A percentile compares a stretch with the other conserved stretches of the same genome.
phyloP scores from a whole-genome alignment of 179 eudicot species.

The Silene vulgaris region DNA sequence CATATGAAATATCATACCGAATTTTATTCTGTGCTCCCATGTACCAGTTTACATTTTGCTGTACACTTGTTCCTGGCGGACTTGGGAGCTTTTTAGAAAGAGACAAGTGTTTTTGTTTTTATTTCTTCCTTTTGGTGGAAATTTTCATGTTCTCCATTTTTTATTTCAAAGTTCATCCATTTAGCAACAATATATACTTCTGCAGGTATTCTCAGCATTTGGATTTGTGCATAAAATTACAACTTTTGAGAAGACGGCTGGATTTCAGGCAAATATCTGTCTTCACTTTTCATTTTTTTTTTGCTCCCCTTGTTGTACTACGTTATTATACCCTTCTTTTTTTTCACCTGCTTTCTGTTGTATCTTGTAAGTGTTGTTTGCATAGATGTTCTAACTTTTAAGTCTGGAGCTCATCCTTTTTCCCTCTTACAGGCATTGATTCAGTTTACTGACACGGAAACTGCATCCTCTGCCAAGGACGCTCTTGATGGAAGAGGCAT shows the following conservation, averaged over 20 bases:
- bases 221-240: conserved; percentile 98
- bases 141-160: background rate
- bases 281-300: background rate
- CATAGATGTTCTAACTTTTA: background rate
- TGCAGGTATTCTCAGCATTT: conserved; percentile 96
- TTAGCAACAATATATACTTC: conserved; percentile 9
- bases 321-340: no score
- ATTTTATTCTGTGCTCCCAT: background rate
- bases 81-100: background rate
- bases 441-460: conserved; percentile 87
- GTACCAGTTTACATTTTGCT: background rate
- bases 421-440: conserved; percentile 65
- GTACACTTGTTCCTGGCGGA: background rate
- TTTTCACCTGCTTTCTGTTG: background rate
- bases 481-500: conserved; percentile 98
- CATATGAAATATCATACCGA: background rate
- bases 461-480: conserved; percentile 88
- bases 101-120: background rate
- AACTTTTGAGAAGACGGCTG: conserved; percentile 99
- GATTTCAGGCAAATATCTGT: conserved; percentile 64
- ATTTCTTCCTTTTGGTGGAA: background rate
- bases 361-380: conserved; percentile 1
- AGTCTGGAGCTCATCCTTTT: background rate
- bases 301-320: background rate
- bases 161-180: background rate